These are phyloP conservation scores for Physcomitrium patens DNA, from an alignment of 225 moss, liverwort and hornwort genomes.

Conservation along the genomic window DNA sequence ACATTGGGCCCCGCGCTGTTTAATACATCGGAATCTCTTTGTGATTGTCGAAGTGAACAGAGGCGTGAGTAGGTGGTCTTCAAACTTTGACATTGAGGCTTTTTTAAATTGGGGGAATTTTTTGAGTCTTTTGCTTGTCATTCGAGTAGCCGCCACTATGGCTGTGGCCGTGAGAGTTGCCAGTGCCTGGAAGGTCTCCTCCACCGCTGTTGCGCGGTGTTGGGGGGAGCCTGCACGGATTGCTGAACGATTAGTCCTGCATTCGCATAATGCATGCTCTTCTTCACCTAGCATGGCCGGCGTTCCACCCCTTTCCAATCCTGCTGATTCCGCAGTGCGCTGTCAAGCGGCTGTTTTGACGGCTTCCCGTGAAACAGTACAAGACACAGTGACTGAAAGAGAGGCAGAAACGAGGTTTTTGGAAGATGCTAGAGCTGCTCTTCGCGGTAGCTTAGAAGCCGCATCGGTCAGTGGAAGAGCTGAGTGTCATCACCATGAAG, in stretches of 20 bases:
- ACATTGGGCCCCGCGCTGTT: too few relatives aligned
- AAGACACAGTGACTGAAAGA: background rate
- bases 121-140: too few relatives aligned
- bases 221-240: background rate
- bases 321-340: background rate
- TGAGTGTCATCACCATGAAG: background rate
- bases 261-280: background rate
- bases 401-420: background rate
- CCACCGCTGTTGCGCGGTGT: background rate
- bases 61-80: too few relatives aligned
- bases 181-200: background rate
- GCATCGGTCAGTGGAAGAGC: constrained; percentile 10
- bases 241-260: background rate
- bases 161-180: constrained; percentile 19
- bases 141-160: background rate
- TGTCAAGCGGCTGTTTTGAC: background rate
- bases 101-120: too few relatives aligned
- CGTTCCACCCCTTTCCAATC: background rate
- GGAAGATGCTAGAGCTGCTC: constrained; percentile 4
- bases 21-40: too few relatives aligned
- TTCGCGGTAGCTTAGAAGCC: constrained; percentile 2
- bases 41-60: too few relatives aligned
- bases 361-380: constrained; percentile 5
- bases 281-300: background rate
- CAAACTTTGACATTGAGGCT: too few relatives aligned